A percentile compares a stretch with the other conserved stretches of the same genome.
Evolutionary conservation across 2,329 filamentous ascomycete species (phyloP).

Genomic region (Penicillium sp.): DNA sequence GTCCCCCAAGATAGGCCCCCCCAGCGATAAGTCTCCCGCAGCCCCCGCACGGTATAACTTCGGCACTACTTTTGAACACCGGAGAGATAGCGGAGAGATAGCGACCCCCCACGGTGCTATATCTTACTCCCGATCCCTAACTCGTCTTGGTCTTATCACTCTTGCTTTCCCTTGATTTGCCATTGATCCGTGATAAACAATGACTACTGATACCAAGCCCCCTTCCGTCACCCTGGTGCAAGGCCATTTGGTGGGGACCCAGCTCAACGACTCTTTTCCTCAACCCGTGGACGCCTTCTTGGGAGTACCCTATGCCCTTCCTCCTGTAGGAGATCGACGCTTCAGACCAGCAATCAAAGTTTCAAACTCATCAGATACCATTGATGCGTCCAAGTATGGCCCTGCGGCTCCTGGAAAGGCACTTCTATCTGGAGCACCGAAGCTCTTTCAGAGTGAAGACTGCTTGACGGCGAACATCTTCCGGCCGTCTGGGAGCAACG

Average conservation of each 20-base stretch:
- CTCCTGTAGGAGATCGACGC: constrained; percentile 48
- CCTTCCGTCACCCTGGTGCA: constrained; percentile 25
- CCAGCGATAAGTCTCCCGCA: too few species aligned
- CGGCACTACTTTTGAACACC: constrained; percentile 18
- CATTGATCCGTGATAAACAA: neutral
- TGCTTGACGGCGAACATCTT: constrained; percentile 45
- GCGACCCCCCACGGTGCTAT: neutral
- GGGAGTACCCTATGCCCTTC: constrained; percentile 51
- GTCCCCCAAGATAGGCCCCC: neutral
- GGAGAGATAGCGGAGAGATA: constrained; percentile 18
- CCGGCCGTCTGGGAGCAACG: constrained; percentile 25
- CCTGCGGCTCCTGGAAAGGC: constrained; percentile 39
- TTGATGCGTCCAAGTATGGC: constrained; percentile 41
- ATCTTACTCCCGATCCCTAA: constrained; percentile 6
- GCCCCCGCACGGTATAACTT: constrained; percentile 20
- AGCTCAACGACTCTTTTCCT: constrained; percentile 22
- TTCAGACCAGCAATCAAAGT: constrained; percentile 43
- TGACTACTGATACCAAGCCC: neutral
- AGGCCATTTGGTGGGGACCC: constrained; percentile 32
- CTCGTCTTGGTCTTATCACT: neutral
- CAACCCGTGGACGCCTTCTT: constrained; percentile 43
- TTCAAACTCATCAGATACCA: constrained; percentile 17
- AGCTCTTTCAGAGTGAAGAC: constrained; percentile 50
- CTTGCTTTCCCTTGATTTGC: neutral
- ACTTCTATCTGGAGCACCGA: constrained; percentile 50